These are phyloP conservation scores for Jacaranda mimosifolia DNA, from an alignment of 257 asterid species.

Conservation along the genomic window DNA sequence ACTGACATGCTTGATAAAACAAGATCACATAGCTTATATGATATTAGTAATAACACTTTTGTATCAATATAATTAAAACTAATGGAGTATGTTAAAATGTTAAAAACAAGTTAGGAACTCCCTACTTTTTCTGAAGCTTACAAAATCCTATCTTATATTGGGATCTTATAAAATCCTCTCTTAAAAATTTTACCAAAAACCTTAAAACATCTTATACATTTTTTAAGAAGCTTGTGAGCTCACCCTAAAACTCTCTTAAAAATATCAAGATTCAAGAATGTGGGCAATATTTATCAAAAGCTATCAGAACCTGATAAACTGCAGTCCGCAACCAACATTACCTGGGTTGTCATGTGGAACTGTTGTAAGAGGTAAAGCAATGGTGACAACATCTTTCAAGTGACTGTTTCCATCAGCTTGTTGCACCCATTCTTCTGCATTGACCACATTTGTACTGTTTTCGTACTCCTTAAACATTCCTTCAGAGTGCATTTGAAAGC, in stretches of 20 bases:
- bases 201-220: too few species aligned
- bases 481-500: conserved; percentile 50
- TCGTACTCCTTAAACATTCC: conserved; percentile 42
- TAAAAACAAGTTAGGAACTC: too few species aligned
- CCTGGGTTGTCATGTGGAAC: conserved; percentile 58
- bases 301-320: conserved; percentile 2
- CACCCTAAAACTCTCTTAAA: background rate
- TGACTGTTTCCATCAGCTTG: conserved; percentile 46
- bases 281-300: background rate
- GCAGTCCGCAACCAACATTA: conserved; percentile 31
- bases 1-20: too few species aligned
- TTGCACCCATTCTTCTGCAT: conserved; percentile 43
- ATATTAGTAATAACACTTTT: too few species aligned
- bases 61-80: too few species aligned
- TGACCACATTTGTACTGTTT: conserved; percentile 34
- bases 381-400: conserved; percentile 51
- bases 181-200: too few species aligned
- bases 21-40: too few species aligned
- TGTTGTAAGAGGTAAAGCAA: conserved; percentile 60
- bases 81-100: too few species aligned
- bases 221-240: too few species aligned
- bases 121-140: too few species aligned
- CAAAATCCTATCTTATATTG: too few species aligned
- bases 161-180: too few species aligned
- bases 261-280: background rate